A percentile compares a stretch with the other conserved stretches of the same genome.
Conservation (phyloP, 2,329 filamentous ascomycete genomes). For the Colletotrichum sp. region DNA sequence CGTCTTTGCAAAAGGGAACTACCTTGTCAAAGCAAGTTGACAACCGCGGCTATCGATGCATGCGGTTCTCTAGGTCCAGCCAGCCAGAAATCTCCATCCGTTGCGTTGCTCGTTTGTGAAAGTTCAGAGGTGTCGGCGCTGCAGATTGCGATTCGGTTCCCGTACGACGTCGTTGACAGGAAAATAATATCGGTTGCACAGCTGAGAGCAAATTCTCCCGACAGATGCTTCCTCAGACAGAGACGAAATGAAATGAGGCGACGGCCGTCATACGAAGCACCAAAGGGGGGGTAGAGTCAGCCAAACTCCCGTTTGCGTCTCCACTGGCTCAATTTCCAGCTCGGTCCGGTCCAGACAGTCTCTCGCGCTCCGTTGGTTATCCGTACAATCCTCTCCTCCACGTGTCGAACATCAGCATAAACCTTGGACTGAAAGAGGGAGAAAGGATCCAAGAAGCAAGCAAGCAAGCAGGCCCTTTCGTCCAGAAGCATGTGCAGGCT, state of each 20-base stretch:
- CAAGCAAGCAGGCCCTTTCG: not conserved
- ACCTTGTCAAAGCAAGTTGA: conserved; percentile 18
- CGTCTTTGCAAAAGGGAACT: conserved; percentile 7
- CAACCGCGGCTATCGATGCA: conserved; percentile 18
- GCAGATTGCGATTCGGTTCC: not conserved
- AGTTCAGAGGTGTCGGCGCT: not conserved
- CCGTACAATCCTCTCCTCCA: conserved; percentile 3
- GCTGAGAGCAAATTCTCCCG: conserved; percentile 1
- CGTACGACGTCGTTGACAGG: not conserved
- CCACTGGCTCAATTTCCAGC: conserved; percentile 6
- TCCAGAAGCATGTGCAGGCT: not conserved
- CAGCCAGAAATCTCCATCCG: conserved; percentile 13
- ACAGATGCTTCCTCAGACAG: not conserved
- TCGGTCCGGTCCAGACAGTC: conserved; percentile 7
- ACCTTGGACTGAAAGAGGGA: not conserved
- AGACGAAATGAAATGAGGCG: conserved; percentile 2
- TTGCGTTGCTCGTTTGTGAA: not conserved
- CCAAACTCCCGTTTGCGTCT: conserved; percentile 17
- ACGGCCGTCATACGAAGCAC: conserved; percentile 6
- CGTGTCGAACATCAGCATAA: conserved; percentile 17
- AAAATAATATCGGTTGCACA: conserved; percentile 6
- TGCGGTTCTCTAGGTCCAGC: conserved; percentile 7
- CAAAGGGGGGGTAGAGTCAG: not conserved
- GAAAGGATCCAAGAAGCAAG: not conserved
- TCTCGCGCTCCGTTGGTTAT: not conserved